Evolutionary conservation across 1,139 yeast genomes (phyloP), one percentile per base, ranked within the genome.

Genomic region (Lizanozyma gosingica): DNA sequence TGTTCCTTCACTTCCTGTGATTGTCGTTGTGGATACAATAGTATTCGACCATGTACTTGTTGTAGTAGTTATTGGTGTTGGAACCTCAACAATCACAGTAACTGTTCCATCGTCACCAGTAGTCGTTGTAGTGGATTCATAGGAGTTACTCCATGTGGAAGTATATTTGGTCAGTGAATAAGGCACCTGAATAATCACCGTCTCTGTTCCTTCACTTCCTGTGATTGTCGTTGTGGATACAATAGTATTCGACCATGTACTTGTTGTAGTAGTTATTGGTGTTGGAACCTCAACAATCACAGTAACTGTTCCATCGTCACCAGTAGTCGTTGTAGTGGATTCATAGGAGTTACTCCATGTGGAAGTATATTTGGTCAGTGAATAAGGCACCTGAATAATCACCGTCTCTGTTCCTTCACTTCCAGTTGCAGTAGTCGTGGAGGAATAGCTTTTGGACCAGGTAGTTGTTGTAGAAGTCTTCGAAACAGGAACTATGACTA

Each of bases 31-130:
- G 8, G 43, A 34, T n/a, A 42, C 39, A 8, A 27, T 42, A 2
- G 41, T 18, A 6, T 41, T 41, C 8, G 48, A 40, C 39, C 49
- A 41, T 6, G 54, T 46, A 2, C 43, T 33, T 2, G 56, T 52
- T 1, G 42, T 40, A 0, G 50, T 47, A 6, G 54, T 49, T 3
- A 39, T 41, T 11, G 61, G 54, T 3, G 35, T 42, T 4, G 40
- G 37, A 15, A 51, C 47, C 11, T 49, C 55, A 17, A 57, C 48
- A 1, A 47, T 37, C 3, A 51, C 45, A 1, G 56, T 54, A 2
- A 45, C 43, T 3, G 52, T 43, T 8, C 41, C 47, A 14, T 43
- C 39, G 0, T 36, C 47, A 18, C 50, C 50, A 8, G 43, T 37
- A 3, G 35, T 18, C 4, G 41, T 44, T 14, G 46, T 39, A 3